Evolutionary conservation across 176 grass and related monocot genomes (phyloP).

Genomic region (Rhynchospora breviuscula): DNA sequence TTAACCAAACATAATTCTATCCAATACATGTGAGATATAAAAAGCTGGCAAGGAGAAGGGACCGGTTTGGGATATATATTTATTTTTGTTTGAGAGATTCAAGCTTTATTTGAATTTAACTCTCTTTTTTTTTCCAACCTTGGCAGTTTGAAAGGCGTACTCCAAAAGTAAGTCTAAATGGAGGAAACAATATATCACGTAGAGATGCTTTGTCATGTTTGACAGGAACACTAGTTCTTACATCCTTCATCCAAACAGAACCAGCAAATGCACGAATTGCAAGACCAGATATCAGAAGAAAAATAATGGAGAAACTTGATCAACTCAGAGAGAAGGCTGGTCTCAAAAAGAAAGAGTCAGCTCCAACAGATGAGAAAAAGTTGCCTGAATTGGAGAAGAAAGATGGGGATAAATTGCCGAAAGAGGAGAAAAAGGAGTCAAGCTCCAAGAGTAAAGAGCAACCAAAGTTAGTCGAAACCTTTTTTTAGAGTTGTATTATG

Average conservation of each 20-base stretch:
- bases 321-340: constrained; percentile 53
- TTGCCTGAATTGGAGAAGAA: constrained; percentile 8
- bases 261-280: constrained; percentile 35
- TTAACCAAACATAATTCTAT: no score
- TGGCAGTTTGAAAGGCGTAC: constrained; percentile 17
- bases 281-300: constrained; percentile 58
- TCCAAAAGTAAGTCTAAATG: not conserved
- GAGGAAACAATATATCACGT: constrained; percentile 27
- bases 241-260: constrained; percentile 19
- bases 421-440: constrained; percentile 28
- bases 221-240: constrained; percentile 31
- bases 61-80: no score
- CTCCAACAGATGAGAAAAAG: not conserved
- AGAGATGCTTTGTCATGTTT: constrained; percentile 55
- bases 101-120: not conserved
- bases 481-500: not conserved
- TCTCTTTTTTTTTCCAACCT: not conserved
- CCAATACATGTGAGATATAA: no score
- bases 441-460: constrained; percentile 29
- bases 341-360: constrained; percentile 22
- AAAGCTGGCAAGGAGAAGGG: no score
- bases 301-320: constrained; percentile 63
- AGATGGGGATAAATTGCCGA: not conserved
- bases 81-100: no score
- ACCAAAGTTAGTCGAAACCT: constrained; percentile 26